Conservation (phyloP, 805 yeast genomes). For the Yarrowia hollandica region DNA sequence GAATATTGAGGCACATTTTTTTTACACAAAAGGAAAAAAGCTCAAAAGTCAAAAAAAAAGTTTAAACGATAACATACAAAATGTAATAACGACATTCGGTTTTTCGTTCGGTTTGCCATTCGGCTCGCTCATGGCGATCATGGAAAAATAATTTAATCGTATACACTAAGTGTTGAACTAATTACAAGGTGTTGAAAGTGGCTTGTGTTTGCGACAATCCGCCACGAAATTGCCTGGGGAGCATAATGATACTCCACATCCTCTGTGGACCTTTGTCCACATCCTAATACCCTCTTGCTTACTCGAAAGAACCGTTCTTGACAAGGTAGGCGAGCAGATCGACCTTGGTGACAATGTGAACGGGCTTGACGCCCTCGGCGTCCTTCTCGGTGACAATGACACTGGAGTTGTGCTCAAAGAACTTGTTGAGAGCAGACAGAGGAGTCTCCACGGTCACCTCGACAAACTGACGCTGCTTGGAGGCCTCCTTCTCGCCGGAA, state of each 20-base stretch:
- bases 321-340: slow-evolving; percentile 60
- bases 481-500: slow-evolving; percentile 45
- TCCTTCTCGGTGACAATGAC: slow-evolving; percentile 71
- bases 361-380: slow-evolving; percentile 56
- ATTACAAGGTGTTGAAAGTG: slow-evolving; percentile 11
- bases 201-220: slow-evolving; percentile 8
- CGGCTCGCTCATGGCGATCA: neutral
- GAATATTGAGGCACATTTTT: too few species aligned
- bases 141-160: neutral
- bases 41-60: neutral
- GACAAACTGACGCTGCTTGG: slow-evolving; percentile 65
- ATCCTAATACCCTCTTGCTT: too few species aligned
- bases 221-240: slow-evolving; percentile 1
- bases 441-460: slow-evolving; percentile 66
- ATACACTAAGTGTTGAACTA: slow-evolving; percentile 14
- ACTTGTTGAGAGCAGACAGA: slow-evolving; percentile 66
- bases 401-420: slow-evolving; percentile 81
- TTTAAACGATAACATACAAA: too few species aligned
- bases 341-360: slow-evolving; percentile 84
- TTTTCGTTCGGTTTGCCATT: neutral
- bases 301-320: slow-evolving; percentile 34
- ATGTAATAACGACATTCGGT: too few species aligned
- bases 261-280: too few species aligned
- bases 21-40: too few species aligned
- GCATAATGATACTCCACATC: neutral